A percentile compares a stretch with the other conserved stretches of the same genome.
phyloP scores from a whole-genome alignment of 2,329 filamentous ascomycete genomes.

The Albifimbria verrucaria region DNA sequence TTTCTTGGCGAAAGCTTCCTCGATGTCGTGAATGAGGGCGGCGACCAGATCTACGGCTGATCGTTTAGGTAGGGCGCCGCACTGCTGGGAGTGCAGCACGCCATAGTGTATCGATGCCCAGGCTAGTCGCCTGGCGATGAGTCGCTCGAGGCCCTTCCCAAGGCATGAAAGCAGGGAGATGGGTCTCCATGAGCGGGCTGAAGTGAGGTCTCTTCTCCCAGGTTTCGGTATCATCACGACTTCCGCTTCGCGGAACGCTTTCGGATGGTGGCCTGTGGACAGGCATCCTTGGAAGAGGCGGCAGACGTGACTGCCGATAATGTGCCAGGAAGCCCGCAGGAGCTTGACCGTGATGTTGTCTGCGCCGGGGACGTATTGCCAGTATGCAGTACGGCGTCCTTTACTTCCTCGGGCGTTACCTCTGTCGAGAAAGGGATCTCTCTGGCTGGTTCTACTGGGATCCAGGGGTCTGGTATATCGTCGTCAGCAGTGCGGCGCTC shows the following conservation, averaged over 20 bases:
- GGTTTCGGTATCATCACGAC: conserved; percentile 21
- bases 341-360: conserved; percentile 17
- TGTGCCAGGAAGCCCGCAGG: conserved; percentile 7
- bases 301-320: conserved; percentile 7
- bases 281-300: conserved; percentile 15
- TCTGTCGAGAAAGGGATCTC: conserved; percentile 10
- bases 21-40: conserved; percentile 14
- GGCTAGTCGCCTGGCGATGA: conserved; percentile 17
- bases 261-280: conserved; percentile 13
- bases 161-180: conserved; percentile 23
- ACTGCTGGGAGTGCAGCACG: conserved; percentile 15
- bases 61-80: conserved; percentile 17
- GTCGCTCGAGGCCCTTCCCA: conserved; percentile 21
- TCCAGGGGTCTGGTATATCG: conserved; percentile 13
- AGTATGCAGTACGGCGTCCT: conserved; percentile 10
- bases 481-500: conserved; percentile 9
- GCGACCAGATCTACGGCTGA: conserved; percentile 14
- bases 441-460: not conserved
- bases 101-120: conserved; percentile 14
- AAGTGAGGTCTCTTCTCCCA: conserved; percentile 13
- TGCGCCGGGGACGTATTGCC: conserved; percentile 16
- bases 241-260: conserved; percentile 15
- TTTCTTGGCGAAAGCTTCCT: conserved; percentile 10
- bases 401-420: conserved; percentile 12
- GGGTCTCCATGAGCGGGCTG: conserved; percentile 15